Evolutionary conservation across 768 basidiomycete species (phyloP).

Genomic region (Trichaptum fuscoviolaceum): DNA sequence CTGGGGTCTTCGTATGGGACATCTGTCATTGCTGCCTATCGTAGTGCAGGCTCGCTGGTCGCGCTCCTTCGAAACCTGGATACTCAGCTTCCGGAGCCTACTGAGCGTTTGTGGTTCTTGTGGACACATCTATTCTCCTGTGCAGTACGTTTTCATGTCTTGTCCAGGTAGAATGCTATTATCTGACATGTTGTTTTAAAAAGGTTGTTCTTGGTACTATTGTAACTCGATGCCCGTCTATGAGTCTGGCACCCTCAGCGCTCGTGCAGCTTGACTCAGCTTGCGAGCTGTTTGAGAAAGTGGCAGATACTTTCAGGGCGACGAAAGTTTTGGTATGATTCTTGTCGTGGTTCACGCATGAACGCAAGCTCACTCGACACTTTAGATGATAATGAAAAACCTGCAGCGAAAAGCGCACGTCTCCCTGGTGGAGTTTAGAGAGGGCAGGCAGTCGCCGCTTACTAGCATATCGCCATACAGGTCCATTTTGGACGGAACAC

Average conservation of each 20-base stretch:
- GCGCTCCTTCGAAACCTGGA: constrained; percentile 67
- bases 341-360: too few relatives aligned
- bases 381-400: constrained; percentile 57
- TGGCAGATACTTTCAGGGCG: constrained; percentile 60
- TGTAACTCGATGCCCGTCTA: constrained; percentile 72
- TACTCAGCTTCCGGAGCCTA: constrained; percentile 55
- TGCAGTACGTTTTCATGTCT: constrained; percentile 38
- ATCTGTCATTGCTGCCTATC: constrained; percentile 69
- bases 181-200: neutral
- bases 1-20: constrained; percentile 68
- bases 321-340: constrained; percentile 54
- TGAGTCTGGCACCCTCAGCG: constrained; percentile 72
- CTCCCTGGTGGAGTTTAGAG: constrained; percentile 58
- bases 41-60: constrained; percentile 65
- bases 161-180: constrained; percentile 10
- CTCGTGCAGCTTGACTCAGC: constrained; percentile 70
- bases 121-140: constrained; percentile 52
- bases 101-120: constrained; percentile 58
- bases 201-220: constrained; percentile 72
- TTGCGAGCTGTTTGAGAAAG: constrained; percentile 67
- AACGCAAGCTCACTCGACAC: neutral
- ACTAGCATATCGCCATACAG: constrained; percentile 22
- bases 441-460: constrained; percentile 46
- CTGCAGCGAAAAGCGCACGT: constrained; percentile 62
- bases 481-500: neutral